A percentile compares a stretch with the other conserved stretches of the same genome.
phyloP scores from a whole-genome alignment of 805 yeast genomes.

The Monosporozyma siamensis region DNA sequence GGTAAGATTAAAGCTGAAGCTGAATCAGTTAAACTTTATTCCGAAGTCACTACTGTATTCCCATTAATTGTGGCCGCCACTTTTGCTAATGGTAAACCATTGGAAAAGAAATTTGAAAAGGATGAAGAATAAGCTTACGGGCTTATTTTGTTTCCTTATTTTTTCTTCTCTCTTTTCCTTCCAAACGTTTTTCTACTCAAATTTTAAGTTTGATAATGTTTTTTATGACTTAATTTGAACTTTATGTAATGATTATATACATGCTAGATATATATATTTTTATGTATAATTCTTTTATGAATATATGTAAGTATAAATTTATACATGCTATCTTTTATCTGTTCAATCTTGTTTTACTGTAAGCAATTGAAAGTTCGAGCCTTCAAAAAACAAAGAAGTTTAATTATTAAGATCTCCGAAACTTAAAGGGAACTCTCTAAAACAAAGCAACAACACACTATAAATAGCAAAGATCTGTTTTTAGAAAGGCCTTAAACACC shows the following conservation, averaged over 20 bases:
- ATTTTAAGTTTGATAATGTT: neutral
- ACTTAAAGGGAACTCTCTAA: too few relatives aligned
- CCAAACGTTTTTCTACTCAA: neutral
- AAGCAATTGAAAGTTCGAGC: too few relatives aligned
- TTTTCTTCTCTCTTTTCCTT: neutral
- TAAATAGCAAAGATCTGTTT: too few relatives aligned
- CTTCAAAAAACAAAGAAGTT: too few relatives aligned
- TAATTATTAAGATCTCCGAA: too few relatives aligned
- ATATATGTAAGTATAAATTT: neutral
- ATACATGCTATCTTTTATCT: too few relatives aligned
- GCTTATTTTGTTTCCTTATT: neutral
- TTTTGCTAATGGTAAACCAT: slow-evolving; percentile 53
- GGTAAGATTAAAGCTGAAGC: slow-evolving; percentile 97
- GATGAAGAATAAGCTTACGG: neutral
- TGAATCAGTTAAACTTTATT: slow-evolving; percentile 79
- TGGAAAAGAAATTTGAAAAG: slow-evolving; percentile 2
- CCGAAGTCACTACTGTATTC: slow-evolving; percentile 90
- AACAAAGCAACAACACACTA: too few relatives aligned
- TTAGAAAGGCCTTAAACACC: too few relatives aligned
- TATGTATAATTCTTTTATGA: neutral
- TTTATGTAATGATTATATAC: neutral
- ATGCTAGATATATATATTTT: too few relatives aligned
- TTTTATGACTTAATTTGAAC: neutral
- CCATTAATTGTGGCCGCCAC: slow-evolving; percentile 98
- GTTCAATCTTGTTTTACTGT: too few relatives aligned